These are phyloP conservation scores for Yamadazyma tumulicola DNA, from an alignment of 805 yeast species.

Conservation along the genomic window DNA sequence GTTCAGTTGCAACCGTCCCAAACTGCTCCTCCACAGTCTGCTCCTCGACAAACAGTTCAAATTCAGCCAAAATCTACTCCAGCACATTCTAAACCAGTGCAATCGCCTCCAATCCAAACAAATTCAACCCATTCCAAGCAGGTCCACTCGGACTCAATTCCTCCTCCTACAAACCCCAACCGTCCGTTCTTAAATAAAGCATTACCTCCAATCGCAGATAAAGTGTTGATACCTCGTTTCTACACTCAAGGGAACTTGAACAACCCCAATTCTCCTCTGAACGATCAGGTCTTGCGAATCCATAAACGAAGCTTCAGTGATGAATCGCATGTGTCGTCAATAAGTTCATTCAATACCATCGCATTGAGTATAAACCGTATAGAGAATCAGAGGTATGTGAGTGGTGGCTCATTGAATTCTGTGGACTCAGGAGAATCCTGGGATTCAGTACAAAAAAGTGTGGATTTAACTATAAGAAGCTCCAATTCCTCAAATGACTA, in stretches of 20 bases:
- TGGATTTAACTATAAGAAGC: slow-evolving; percentile 8
- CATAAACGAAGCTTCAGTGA: slow-evolving; percentile 33
- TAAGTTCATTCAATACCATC: slow-evolving; percentile 36
- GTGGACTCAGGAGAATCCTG: slow-evolving; percentile 17
- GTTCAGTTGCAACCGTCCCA: too few species aligned
- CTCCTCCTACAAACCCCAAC: neutral
- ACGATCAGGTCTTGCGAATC: slow-evolving; percentile 9
- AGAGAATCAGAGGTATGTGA: slow-evolving; percentile 3
- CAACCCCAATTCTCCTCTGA: slow-evolving; percentile 12
- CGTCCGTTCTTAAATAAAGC: slow-evolving; percentile 6
- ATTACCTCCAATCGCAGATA: slow-evolving; percentile 8
- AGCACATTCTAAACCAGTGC: too few species aligned
- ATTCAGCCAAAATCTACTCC: too few species aligned
- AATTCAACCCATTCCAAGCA: too few species aligned
- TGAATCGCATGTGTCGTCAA: slow-evolving; percentile 36
- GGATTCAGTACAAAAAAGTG: slow-evolving; percentile 25
- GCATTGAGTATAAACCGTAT: slow-evolving; percentile 14
- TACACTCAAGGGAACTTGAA: slow-evolving; percentile 13
- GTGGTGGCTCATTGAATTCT: slow-evolving; percentile 9
- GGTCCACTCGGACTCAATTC: slow-evolving; percentile 4
- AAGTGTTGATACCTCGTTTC: slow-evolving; percentile 4
- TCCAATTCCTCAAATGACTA: neutral
- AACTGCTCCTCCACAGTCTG: too few species aligned
- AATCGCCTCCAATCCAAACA: too few species aligned
- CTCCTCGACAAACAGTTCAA: too few species aligned